phyloP scores from a whole-genome alignment of 495 filamentous ascomycete species.

The Friedmanniomyces endolithicus region DNA sequence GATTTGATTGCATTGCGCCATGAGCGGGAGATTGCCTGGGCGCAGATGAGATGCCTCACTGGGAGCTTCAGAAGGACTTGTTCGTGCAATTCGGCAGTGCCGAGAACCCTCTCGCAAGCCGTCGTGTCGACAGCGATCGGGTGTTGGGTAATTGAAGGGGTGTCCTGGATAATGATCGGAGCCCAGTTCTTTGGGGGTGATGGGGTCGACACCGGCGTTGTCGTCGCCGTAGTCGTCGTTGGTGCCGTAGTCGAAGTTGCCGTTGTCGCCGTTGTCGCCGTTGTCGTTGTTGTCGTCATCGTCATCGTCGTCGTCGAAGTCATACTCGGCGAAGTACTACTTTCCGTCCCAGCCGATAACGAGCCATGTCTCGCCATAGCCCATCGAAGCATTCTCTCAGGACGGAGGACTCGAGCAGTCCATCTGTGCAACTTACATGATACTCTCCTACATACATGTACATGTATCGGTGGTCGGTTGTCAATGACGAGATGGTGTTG shows the following conservation, averaged over 20 bases:
- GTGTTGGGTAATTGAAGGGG: not conserved
- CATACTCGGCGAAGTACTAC: no score
- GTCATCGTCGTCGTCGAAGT: no score
- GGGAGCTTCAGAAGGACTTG: not conserved
- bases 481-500: not conserved
- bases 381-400: no score
- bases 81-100: not conserved
- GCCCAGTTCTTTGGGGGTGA: not conserved
- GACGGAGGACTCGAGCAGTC: not conserved
- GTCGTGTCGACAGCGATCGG: not conserved
- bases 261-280: not conserved
- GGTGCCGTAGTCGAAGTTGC: not conserved
- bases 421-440: not conserved
- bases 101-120: not conserved
- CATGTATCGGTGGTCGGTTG: not conserved
- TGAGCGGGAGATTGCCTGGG: not conserved
- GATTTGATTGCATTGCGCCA: not conserved
- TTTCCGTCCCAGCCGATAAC: no score
- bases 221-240: not conserved
- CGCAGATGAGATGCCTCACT: not conserved
- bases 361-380: no score
- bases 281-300: no score
- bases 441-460: no score
- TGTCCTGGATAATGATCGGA: not conserved
- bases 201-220: not conserved